Percentiles rank a stretch among this genome's conserved stretches.
Evolutionary conservation across 768 basidiomycete species (phyloP).

Genomic region (Calocera cornea): DNA sequence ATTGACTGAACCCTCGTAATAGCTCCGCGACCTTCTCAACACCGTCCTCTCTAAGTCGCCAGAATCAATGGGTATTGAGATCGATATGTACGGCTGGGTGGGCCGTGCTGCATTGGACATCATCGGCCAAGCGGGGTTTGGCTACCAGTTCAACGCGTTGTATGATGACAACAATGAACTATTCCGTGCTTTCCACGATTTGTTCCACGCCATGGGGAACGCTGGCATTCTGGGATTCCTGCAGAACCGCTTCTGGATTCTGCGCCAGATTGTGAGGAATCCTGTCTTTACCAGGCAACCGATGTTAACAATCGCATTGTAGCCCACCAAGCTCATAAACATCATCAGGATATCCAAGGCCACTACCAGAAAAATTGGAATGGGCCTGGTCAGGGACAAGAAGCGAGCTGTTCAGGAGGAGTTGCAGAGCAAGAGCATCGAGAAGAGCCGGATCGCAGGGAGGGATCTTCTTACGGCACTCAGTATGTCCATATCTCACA

Average conservation of each 20-base stretch:
- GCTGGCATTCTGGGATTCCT: neutral
- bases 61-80: conserved; percentile 10
- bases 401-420: neutral
- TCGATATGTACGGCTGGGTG: conserved; percentile 35
- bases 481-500: neutral
- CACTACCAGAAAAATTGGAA: neutral
- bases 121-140: conserved; percentile 8
- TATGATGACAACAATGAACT: neutral
- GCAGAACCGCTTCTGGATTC: neutral
- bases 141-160: neutral
- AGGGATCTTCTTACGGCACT: neutral
- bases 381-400: neutral
- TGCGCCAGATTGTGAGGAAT: neutral
- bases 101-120: neutral
- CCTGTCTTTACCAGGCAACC: neutral
- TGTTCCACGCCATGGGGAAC: neutral
- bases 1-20: neutral
- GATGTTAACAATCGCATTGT: neutral
- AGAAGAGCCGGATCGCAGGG: neutral
- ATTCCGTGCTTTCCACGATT: neutral
- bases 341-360: neutral
- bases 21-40: conserved; percentile 39
- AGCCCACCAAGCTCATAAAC: neutral
- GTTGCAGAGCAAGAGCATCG: neutral
- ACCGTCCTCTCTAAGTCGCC: conserved; percentile 14